phyloP scores from a whole-genome alignment of 768 basidiomycete genomes.

The Phanerochaete sordida region DNA sequence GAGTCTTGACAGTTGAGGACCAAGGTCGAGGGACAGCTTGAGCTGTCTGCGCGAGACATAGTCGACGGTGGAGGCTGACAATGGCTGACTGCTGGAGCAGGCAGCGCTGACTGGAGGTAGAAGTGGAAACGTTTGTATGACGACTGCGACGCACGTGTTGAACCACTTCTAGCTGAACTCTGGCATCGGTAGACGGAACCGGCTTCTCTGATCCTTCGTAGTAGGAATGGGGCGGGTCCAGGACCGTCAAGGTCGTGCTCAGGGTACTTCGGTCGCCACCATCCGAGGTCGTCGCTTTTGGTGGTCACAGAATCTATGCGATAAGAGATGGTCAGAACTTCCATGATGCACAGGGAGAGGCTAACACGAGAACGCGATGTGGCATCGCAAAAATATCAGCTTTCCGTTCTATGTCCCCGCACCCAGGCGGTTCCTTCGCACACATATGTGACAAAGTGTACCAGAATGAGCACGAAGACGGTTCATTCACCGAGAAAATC shows the following conservation, averaged over 20 bases:
- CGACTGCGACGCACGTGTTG: not conserved
- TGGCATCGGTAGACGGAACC: too few relatives aligned
- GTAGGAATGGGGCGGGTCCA: too few relatives aligned
- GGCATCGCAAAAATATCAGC: conserved; percentile 33
- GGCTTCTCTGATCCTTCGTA: too few relatives aligned
- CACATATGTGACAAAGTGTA: conserved; percentile 30
- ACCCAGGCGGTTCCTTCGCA: conserved; percentile 40
- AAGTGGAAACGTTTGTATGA: not conserved
- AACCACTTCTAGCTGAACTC: not conserved
- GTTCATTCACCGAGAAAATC: conserved; percentile 36
- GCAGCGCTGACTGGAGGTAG: not conserved
- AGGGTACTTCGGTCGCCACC: too few relatives aligned
- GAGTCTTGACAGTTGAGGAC: not conserved
- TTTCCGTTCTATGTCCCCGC: conserved; percentile 56
- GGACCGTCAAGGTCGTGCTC: too few relatives aligned
- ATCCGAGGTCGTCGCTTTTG: too few relatives aligned
- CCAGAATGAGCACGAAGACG: conserved; percentile 35
- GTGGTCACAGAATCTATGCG: too few relatives aligned
- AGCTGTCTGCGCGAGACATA: not conserved
- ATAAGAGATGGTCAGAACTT: not conserved
- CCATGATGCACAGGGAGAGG: not conserved
- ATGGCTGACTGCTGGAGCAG: not conserved
- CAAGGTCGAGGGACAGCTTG: not conserved
- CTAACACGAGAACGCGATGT: not conserved
- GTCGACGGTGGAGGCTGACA: not conserved